Base-by-base conservation (phyloP, 2,329 filamentous ascomycete species). In the Fusarium sp. region DNA sequence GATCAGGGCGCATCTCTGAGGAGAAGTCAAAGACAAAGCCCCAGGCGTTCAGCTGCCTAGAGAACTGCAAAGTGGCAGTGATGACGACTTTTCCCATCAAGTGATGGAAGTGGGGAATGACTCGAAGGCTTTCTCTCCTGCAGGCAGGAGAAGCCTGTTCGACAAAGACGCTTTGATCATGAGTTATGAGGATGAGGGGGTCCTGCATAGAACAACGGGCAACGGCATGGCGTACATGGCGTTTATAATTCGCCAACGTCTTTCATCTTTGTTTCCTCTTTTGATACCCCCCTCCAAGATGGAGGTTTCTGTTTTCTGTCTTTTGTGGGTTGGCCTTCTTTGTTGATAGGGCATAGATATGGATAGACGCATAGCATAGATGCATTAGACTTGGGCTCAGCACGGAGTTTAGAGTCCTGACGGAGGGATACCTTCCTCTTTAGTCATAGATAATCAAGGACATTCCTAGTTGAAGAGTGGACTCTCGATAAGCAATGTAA, bases 301-400 rank as follows among this genome's bases (percentile, higher is more conserved):
- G 46, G 27, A 53, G 46, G 27, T 60, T 60, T 35, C 38, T 44
- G 14, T 46, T 44, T 20, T 5, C 31, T 33, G 31, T 24, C 8
- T 17, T 46, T 14, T 46, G n/a, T 35, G 24, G 29, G 6, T 46
- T 22, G 11, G 31, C 31, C 29, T 51, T 40, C 35, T 27, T 62
- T 70, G 58, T 63, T 68, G 36, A 38, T 56, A 53, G 42, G 46
- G 38, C 29, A 56, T 58, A 24, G 51, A 17, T 29, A 61, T 31
- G 33, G 22, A 74, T 66, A 69, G 57, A 51, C 24, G 46, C 27
- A 51, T 51, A 56, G 44, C 24, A 49, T 49, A 59, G 49, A 49
- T 57, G 59, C 67, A 64, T 73, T 65, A 55, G 70, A 61, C 36
- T 71, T 53, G 53, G 53, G 27, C 55, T 61, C 36, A 58, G 51